Base-by-base conservation (phyloP, 1,284 basidiomycete species). In the Fistulina hepatica region DNA sequence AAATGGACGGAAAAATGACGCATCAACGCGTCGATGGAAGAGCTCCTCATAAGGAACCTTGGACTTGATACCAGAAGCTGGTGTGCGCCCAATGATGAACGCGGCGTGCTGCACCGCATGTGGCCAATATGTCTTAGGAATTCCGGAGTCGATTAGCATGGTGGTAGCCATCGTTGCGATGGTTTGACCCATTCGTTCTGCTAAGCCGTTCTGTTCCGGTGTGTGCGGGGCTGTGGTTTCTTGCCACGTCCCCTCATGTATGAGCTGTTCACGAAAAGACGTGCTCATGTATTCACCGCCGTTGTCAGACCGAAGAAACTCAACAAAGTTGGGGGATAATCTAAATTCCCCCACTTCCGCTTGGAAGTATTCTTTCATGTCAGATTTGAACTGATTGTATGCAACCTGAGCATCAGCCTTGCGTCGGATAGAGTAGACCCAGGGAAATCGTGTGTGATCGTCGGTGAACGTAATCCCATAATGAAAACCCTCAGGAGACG, bases 151-250 rank as follows among this genome's bases (percentile, higher is more conserved):
- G n/a, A 47, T 33, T 0, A 57, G 46, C 45, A 60, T 53, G 0
- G 51, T 30, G 5, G 43, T 46, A 1, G 49, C 48, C 6, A 42
- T 33, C 2, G 44, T 45, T 2, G 46, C 46, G 0, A 61, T 26
- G 1, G 47, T 60, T 33, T 55, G 55, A 35, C 60, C 60, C 34
- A 56, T 51, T 0, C 40, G 34, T 38, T 56, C 52, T 6, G 55
- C 54, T 3, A 54, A 28, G 2, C 55, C 53, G 36, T 59, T 58
- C 34, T 59, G 56, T 31, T 57, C 47, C 11, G 53, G 55, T 6
- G 54, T 53, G 39, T 59, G 42, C 2, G 56, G 47, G 1, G 50
- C 49, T 0, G 54, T 48, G 2, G 30, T 48, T 19, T 53, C 41
- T 36, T 52, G 51, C 17, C 46, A 33, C 19, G 49, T 52, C 4